Conservation (phyloP, 1,139 yeast species). For the Debaryomyces fabryi region DNA sequence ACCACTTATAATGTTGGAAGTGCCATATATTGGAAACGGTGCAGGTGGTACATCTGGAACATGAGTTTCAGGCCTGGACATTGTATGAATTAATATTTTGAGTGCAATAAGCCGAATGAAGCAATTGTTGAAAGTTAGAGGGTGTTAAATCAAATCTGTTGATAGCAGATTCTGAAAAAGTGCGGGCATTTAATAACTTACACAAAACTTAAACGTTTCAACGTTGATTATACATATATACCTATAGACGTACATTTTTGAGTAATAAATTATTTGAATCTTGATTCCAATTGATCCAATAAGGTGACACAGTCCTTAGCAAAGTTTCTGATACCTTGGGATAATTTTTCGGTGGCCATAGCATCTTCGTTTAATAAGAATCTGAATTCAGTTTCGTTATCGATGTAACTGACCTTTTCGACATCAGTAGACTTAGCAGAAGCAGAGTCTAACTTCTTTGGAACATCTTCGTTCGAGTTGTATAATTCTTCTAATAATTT, state of each 20-base stretch:
- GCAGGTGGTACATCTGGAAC: constrained; percentile 49
- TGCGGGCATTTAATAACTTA: not conserved
- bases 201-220: constrained; percentile 4
- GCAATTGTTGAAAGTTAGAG: not conserved
- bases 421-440: constrained; percentile 52
- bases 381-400: constrained; percentile 91
- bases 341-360: constrained; percentile 97
- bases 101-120: not conserved
- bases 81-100: constrained; percentile 1
- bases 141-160: not conserved
- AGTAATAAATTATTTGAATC: constrained; percentile 42
- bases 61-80: constrained; percentile 33
- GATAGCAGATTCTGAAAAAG: not conserved
- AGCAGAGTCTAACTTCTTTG: constrained; percentile 73
- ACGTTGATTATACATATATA: constrained; percentile 1
- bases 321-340: constrained; percentile 97
- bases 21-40: constrained; percentile 70
- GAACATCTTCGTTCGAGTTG: constrained; percentile 77
- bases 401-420: constrained; percentile 77
- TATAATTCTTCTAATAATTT: constrained; percentile 85
- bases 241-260: not conserved
- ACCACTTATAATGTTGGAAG: constrained; percentile 72
- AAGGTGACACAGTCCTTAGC: constrained; percentile 92
- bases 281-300: constrained; percentile 74
- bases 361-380: constrained; percentile 92